phyloP scores from a whole-genome alignment of 106 monocot genomes.

The Dioscorea alata region DNA sequence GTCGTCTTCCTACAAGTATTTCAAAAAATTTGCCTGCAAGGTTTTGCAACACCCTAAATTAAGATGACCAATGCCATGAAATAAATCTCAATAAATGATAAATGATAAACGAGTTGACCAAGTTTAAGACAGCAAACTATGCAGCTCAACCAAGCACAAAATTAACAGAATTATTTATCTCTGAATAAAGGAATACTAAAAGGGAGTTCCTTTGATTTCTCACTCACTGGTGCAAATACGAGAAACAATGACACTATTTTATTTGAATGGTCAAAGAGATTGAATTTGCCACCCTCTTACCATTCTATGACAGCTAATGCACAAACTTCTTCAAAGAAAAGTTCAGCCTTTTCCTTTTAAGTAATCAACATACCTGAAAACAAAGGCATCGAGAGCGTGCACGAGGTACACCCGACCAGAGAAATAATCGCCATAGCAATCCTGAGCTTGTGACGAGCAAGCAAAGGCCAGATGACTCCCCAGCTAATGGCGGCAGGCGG shows the following conservation, averaged over 20 bases:
- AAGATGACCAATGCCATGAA: not conserved
- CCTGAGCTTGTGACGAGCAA: constrained; percentile 60
- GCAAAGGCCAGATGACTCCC: constrained; percentile 54
- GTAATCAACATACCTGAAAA: constrained; percentile 53
- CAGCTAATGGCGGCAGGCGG: constrained; percentile 37
- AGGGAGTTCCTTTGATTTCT: not conserved
- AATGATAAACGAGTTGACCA: not conserved
- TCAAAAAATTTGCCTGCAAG: constrained; percentile 87
- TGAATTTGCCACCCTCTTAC: not conserved
- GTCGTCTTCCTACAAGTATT: constrained; percentile 70
- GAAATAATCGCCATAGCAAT: constrained; percentile 53
- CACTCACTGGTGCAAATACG: not conserved
- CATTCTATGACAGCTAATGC: not conserved
- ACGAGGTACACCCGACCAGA: constrained; percentile 63
- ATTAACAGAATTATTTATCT: not conserved
- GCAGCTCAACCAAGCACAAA: not conserved
- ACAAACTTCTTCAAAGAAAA: not conserved
- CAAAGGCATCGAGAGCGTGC: constrained; percentile 90
- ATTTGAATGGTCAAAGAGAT: not conserved
- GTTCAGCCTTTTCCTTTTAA: not conserved
- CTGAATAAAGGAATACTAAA: not conserved
- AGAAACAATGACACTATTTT: not conserved
- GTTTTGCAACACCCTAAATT: not conserved
- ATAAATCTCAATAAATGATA: not conserved
- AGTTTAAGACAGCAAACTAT: too few species aligned